These are phyloP conservation scores for Hygrocybe punicea DNA, from an alignment of 768 basidiomycete species.

Conservation along the genomic window DNA sequence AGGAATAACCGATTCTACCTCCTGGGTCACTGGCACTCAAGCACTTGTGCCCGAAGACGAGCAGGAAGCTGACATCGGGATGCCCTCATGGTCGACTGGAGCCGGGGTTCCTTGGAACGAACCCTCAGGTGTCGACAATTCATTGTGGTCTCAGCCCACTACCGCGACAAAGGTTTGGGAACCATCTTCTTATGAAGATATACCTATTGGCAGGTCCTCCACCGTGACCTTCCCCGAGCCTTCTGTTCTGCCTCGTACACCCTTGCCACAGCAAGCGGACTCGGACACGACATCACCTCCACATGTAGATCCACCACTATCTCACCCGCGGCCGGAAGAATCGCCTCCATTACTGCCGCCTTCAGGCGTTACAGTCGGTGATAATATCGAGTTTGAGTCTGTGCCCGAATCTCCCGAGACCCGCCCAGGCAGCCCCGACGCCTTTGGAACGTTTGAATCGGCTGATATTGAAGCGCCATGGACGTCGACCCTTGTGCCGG, in stretches of 20 bases:
- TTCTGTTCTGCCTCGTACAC: too few relatives aligned
- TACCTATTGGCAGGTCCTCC: slow-evolving; percentile 17
- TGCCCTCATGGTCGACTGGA: slow-evolving; percentile 56
- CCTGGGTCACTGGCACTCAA: slow-evolving; percentile 7
- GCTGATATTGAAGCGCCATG: slow-evolving; percentile 41
- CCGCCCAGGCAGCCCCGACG: slow-evolving; percentile 37
- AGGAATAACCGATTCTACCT: background rate
- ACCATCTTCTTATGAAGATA: slow-evolving; percentile 43
- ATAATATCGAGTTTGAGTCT: slow-evolving; percentile 10
- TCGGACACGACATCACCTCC: slow-evolving; percentile 11
- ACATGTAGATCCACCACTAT: slow-evolving; percentile 9
- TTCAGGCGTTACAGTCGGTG: slow-evolving; percentile 7
- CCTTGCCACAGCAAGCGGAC: slow-evolving; percentile 27
- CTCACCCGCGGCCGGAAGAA: background rate
- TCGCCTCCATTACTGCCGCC: background rate
- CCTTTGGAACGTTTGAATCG: slow-evolving; percentile 59
- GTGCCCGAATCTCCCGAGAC: background rate
- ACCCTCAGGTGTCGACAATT: slow-evolving; percentile 36
- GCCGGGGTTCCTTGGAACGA: slow-evolving; percentile 47
- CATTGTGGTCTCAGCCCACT: slow-evolving; percentile 42
- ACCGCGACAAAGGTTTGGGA: slow-evolving; percentile 28
- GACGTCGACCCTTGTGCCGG: slow-evolving; percentile 25
- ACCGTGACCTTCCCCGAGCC: too few relatives aligned
- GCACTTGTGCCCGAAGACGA: slow-evolving; percentile 27
- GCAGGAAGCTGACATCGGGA: slow-evolving; percentile 53